Base-by-base conservation (phyloP, 352 stramenopile species). In the Peronospora farinosa region DNA sequence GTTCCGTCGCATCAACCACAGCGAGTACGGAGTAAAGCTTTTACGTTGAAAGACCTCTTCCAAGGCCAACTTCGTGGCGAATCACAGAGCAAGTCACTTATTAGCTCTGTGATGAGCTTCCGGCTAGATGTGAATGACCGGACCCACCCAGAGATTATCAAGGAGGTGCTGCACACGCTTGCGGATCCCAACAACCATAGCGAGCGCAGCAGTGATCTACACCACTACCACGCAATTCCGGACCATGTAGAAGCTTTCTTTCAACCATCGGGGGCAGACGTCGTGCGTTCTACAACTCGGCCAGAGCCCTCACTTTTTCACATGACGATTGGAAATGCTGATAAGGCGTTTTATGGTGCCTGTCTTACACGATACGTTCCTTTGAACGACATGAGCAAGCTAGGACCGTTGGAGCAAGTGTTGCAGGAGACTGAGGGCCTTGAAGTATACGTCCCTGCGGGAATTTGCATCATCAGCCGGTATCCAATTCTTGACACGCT, bases 241-340 rank as follows among this genome's bases (percentile, higher is more conserved):
- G 82, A 93, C 37, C 82, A 93, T 40, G 67, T 93, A 1, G 82
- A 93, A 55, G 69, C 75, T 11, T 93, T 93, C 46, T 91, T 93
- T 33, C 82, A 67, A 23, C 82, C 82, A 5, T 59, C 63, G 1
- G 78, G 73, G 0, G 70, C 70, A 0, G 67, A 84, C n/a, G 60
- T 88, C 9, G 65, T 89, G 10, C 78, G 70, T 16, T 69, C 74
- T 3, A 81, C 74, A 40, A 70, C 69, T 2, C 64, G 69, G 10
- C 82, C 82, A 10, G 57, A 75, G 37, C 73, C 82, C 0, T 85
- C 69, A 47, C 65, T 93, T 13, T 90, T 89, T 27, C 78, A 93
- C 42, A 79, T 93, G 72, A 88, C 78, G 7, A 89, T 93, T 19
- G 82, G 82, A 21, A 89, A 81, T 31, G 52, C 80, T 2, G 82